Percentiles rank a stretch among this genome's conserved stretches.
Conservation (phyloP, 1,284 basidiomycete species). For the Rhodotorula sp. region DNA sequence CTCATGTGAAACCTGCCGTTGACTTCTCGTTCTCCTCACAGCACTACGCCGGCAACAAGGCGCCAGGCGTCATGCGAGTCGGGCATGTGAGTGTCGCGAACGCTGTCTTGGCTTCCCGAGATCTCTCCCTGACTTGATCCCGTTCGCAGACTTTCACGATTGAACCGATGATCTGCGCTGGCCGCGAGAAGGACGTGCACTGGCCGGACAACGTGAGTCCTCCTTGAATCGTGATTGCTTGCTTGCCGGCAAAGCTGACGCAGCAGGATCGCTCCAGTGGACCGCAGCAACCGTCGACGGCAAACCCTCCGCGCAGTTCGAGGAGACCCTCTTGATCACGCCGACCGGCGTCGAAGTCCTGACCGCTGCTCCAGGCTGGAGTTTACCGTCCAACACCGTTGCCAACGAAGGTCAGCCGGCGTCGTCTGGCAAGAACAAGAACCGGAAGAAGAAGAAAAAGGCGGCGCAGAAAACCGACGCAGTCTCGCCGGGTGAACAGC, state of each 20-base stretch:
- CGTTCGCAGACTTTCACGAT: conserved; percentile 52
- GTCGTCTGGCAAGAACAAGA: background rate
- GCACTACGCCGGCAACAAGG: conserved; percentile 82
- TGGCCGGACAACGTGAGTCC: conserved; percentile 45
- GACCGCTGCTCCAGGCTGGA: conserved; percentile 58
- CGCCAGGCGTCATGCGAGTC: conserved; percentile 71
- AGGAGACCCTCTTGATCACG: conserved; percentile 91
- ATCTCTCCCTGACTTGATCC: background rate
- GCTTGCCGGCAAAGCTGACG: no score
- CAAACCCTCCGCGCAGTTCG: conserved; percentile 76
- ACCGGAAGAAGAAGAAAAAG: background rate
- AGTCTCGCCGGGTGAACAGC: no score
- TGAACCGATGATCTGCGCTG: conserved; percentile 93
- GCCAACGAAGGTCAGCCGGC: background rate
- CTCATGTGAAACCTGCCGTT: conserved; percentile 32
- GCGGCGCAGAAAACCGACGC: background rate
- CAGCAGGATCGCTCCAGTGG: conserved; percentile 56
- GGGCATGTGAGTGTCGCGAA: conserved; percentile 51
- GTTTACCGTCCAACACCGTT: conserved; percentile 17
- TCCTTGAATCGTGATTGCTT: no score
- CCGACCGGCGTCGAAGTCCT: conserved; percentile 86
- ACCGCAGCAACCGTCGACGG: conserved; percentile 92
- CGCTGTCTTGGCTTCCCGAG: accelerated
- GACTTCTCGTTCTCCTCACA: conserved; percentile 42
- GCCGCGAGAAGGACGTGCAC: conserved; percentile 49